A percentile compares a stretch with the other conserved stretches of the same genome.
These are phyloP conservation scores for Nitzschia sp. DNA, from an alignment of 108 stramenopile species.

Conservation along the genomic window DNA sequence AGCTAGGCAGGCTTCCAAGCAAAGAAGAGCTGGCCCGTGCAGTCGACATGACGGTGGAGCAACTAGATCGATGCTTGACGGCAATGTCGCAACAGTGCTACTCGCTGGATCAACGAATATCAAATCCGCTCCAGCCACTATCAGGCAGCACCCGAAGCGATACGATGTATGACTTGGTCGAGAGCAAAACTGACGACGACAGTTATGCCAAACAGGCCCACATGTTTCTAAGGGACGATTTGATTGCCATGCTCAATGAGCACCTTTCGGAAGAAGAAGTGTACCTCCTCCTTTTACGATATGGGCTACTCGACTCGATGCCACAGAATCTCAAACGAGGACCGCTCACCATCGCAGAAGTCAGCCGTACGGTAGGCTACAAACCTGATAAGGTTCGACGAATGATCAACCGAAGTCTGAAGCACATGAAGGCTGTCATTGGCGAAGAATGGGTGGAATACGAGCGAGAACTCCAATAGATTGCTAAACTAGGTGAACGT, in stretches of 20 bases:
- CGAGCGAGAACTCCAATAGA: conserved; percentile 45
- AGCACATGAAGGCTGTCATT: conserved; percentile 55
- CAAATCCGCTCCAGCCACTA: conserved; percentile 52
- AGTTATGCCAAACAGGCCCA: conserved; percentile 49
- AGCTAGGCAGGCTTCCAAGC: conserved; percentile 63
- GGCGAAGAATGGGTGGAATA: conserved; percentile 70
- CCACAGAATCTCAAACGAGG: conserved; percentile 35
- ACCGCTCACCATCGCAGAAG: conserved; percentile 79
- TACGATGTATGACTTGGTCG: conserved; percentile 64
- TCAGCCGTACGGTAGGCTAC: conserved; percentile 66
- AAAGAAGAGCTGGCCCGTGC: conserved; percentile 57
- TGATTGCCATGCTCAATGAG: conserved; percentile 58
- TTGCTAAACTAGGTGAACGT: no score
- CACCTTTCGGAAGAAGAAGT: conserved; percentile 64
- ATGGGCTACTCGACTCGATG: conserved; percentile 64
- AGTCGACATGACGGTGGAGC: conserved; percentile 59
- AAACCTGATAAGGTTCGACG: conserved; percentile 84
- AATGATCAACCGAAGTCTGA: conserved; percentile 69
- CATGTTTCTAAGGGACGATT: conserved; percentile 63
- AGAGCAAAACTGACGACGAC: conserved; percentile 53
- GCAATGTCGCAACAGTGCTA: conserved; percentile 72
- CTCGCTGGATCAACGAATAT: conserved; percentile 70
- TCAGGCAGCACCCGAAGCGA: conserved; percentile 28
- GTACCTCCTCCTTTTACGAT: conserved; percentile 65
- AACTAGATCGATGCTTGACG: conserved; percentile 66